phyloP scores from a whole-genome alignment of 1,284 basidiomycete genomes.

The Cryptococcus neoformans region DNA sequence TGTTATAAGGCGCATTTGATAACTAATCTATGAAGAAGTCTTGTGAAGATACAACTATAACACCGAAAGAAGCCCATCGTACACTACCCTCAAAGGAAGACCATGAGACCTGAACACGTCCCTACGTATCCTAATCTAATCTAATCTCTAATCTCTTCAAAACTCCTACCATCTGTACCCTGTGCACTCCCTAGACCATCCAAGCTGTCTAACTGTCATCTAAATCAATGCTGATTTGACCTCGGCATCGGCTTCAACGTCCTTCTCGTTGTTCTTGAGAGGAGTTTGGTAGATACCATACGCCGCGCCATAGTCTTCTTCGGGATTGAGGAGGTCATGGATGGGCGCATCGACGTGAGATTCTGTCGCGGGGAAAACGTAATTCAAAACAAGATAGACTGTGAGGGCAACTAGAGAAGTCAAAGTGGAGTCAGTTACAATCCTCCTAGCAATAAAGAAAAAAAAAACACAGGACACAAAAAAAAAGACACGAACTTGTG shows the following conservation, averaged over 20 bases:
- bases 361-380: constrained; percentile 60
- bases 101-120: no score
- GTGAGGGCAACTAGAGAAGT: constrained; percentile 61
- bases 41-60: no score
- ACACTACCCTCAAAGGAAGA: no score
- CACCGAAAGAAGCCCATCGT: no score
- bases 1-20: no score
- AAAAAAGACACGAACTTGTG: constrained; percentile 15
- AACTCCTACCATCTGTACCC: no score
- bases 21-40: no score
- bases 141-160: no score
- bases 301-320: constrained; percentile 2
- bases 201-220: no score
- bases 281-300: neutral
- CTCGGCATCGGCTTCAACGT: neutral
- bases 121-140: no score
- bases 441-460: neutral
- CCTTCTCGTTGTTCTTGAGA: neutral
- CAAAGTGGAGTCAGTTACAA: neutral
- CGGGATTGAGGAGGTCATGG: constrained; percentile 23
- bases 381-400: constrained; percentile 61
- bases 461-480: no score
- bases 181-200: no score
- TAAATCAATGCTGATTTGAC: neutral
- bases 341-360: constrained; percentile 61